Conservation (phyloP, 441 rosid genomes). For the Lepidium campestre region DNA sequence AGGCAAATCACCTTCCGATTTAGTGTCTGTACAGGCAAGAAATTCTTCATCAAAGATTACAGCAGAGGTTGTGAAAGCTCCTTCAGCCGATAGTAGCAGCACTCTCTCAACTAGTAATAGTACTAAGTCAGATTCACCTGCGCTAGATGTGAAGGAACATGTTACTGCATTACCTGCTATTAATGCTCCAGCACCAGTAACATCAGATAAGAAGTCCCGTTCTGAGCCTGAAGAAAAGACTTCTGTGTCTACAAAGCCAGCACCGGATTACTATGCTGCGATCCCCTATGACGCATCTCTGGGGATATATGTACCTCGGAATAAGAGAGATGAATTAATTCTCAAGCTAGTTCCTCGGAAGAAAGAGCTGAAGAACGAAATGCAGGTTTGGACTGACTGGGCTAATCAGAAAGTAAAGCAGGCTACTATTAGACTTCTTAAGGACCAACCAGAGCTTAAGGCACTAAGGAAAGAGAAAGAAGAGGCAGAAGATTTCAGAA, state of each 20-base stretch:
- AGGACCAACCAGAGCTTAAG: conserved; percentile 76
- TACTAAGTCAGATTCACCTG: conserved; percentile 26
- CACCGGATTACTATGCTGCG: conserved; percentile 31
- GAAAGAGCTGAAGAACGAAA: conserved; percentile 60
- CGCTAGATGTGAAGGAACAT: conserved; percentile 31
- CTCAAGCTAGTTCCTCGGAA: conserved; percentile 60
- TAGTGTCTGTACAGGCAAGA: conserved; percentile 46
- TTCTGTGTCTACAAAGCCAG: conserved; percentile 29
- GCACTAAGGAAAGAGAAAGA: conserved; percentile 83
- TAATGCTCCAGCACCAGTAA: conserved; percentile 40
- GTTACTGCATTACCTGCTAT: conserved; percentile 43
- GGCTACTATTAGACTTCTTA: conserved; percentile 79
- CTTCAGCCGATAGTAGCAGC: conserved; percentile 32
- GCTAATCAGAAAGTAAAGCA: conserved; percentile 96
- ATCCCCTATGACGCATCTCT: conserved; percentile 46
- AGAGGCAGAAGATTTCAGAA: conserved; percentile 76
- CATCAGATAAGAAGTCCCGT: conserved; percentile 18
- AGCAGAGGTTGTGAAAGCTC: conserved; percentile 43
- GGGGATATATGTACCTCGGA: conserved; percentile 54
- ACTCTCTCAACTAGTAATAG: conserved; percentile 6
- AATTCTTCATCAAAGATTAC: conserved; percentile 54
- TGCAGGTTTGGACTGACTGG: conserved; percentile 95
- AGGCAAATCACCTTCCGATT: conserved; percentile 27
- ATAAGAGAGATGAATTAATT: conserved; percentile 73
- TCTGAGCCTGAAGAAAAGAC: conserved; percentile 26